Evolutionary conservation across 805 yeast genomes (phyloP).

Genomic region (Candida cerambycidarum): DNA sequence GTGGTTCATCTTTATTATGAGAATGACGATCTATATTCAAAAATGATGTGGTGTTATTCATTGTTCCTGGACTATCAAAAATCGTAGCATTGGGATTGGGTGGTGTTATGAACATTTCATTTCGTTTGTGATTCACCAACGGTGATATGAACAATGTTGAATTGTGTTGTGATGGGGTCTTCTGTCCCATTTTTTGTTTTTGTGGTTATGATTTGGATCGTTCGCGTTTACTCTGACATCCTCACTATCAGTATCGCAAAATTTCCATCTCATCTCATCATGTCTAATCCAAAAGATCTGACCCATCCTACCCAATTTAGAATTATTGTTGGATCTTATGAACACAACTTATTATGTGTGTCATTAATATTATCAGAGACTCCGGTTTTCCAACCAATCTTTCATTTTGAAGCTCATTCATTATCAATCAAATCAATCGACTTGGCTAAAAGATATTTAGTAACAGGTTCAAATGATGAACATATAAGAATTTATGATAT

Average conservation of each 20-base stretch:
- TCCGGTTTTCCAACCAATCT: slow-evolving; percentile 85
- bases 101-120: slow-evolving; percentile 46
- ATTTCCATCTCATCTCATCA: slow-evolving; percentile 8
- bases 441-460: slow-evolving; percentile 77
- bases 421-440: slow-evolving; percentile 85
- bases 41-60: slow-evolving; percentile 33
- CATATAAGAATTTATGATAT: slow-evolving; percentile 92
- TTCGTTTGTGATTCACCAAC: slow-evolving; percentile 44
- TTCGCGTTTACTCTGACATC: neutral
- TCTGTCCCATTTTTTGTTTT: slow-evolving; percentile 15
- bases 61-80: slow-evolving; percentile 43
- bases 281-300: neutral
- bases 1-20: slow-evolving; percentile 7
- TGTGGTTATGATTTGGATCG: slow-evolving; percentile 2
- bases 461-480: slow-evolving; percentile 94
- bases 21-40: slow-evolving; percentile 27
- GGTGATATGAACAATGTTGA: slow-evolving; percentile 78
- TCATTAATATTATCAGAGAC: slow-evolving; percentile 45
- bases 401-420: slow-evolving; percentile 94
- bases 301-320: slow-evolving; percentile 46
- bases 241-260: neutral
- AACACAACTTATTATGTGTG: slow-evolving; percentile 84
- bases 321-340: slow-evolving; percentile 92
- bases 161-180: slow-evolving; percentile 57
- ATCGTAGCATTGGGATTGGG: slow-evolving; percentile 47